phyloP scores from a whole-genome alignment of 768 basidiomycete genomes.

The Trametes gibbosa region DNA sequence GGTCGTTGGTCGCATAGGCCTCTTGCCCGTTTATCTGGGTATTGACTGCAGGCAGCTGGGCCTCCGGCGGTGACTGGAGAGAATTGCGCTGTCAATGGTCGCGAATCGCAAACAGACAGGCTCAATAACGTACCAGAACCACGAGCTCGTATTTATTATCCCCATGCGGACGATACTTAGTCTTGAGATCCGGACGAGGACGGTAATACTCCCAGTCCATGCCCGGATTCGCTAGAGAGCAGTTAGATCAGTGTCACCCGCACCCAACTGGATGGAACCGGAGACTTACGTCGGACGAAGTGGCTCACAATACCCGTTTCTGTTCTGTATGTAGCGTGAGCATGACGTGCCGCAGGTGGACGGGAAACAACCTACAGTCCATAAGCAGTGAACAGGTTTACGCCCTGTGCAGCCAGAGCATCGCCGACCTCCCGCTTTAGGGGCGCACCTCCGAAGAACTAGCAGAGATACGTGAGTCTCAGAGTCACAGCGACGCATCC shows the following conservation, averaged over 20 bases:
- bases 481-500: too few relatives aligned
- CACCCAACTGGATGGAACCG: too few relatives aligned
- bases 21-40: conserved; percentile 19
- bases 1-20: conserved; percentile 21
- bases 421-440: conserved; percentile 36
- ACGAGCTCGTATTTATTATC: conserved; percentile 5
- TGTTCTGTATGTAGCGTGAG: background rate
- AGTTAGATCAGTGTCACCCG: too few relatives aligned
- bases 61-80: background rate
- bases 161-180: background rate
- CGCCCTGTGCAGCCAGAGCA: conserved; percentile 31
- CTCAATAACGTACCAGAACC: conserved; percentile 1
- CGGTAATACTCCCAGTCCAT: conserved; percentile 12
- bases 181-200: background rate
- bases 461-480: background rate
- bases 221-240: background rate
- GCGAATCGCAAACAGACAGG: too few relatives aligned
- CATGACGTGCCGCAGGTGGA: background rate
- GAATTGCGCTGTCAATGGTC: too few relatives aligned
- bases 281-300: background rate
- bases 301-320: conserved; percentile 5
- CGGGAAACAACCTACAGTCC: conserved; percentile 31
- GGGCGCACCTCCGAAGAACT: conserved; percentile 41
- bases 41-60: conserved; percentile 4
- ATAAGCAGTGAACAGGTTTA: conserved; percentile 34